Percentiles rank a stretch among this genome's conserved stretches.
These are phyloP conservation scores for Endocalyx cinctus DNA, from an alignment of 2,329 filamentous ascomycete genomes.

Conservation along the genomic window DNA sequence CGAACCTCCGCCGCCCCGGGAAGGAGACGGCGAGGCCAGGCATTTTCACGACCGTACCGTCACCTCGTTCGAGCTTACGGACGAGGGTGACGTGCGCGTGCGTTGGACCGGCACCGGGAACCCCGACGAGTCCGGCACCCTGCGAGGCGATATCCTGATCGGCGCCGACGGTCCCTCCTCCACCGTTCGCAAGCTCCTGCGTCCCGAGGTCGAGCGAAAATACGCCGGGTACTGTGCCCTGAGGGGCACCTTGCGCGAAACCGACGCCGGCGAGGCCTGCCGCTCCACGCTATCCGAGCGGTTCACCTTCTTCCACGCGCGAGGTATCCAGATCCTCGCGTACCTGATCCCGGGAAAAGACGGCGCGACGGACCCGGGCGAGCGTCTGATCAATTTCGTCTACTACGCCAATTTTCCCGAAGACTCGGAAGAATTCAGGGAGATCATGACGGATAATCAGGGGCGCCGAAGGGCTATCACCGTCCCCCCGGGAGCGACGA, in stretches of 20 bases:
- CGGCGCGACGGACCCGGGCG: constrained; percentile 32
- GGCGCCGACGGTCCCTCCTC: constrained; percentile 40
- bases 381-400: constrained; percentile 40
- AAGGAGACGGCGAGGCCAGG: constrained; percentile 24
- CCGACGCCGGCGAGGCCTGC: constrained; percentile 29
- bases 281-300: constrained; percentile 29
- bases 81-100: constrained; percentile 23
- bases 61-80: constrained; percentile 20
- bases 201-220: constrained; percentile 22
- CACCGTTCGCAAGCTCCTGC: constrained; percentile 30
- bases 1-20: constrained; percentile 10
- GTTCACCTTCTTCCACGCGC: constrained; percentile 36
- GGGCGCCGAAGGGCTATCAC: constrained; percentile 30
- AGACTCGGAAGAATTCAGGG: constrained; percentile 25
- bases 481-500: constrained; percentile 31
- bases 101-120: constrained; percentile 27
- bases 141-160: constrained; percentile 33
- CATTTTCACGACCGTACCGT: constrained; percentile 31
- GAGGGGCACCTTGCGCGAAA: constrained; percentile 36
- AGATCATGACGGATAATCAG: constrained; percentile 30
- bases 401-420: constrained; percentile 39
- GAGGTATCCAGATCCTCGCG: constrained; percentile 34
- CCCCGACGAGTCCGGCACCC: constrained; percentile 24
- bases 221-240: constrained; percentile 38
- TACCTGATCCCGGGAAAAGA: constrained; percentile 37